Evolutionary conservation across 2,329 filamentous ascomycete genomes (phyloP).

Genomic region (Didymella segeticola): DNA sequence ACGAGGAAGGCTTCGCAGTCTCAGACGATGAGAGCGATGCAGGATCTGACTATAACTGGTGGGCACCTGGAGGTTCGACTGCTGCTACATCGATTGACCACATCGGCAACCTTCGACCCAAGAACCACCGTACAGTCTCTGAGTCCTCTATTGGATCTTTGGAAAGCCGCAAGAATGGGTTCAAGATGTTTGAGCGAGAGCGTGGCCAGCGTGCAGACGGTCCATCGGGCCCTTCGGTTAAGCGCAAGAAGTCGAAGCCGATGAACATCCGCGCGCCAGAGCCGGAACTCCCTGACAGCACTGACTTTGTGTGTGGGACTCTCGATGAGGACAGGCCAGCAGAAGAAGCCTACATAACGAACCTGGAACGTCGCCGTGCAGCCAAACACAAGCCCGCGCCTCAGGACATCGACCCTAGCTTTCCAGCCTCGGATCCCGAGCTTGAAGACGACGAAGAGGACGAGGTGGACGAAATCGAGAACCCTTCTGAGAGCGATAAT

Average conservation of each 20-base stretch:
- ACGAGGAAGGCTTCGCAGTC: constrained; percentile 73
- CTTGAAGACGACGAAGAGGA: constrained; percentile 75
- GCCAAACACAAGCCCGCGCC: constrained; percentile 83
- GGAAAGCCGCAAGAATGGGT: constrained; percentile 45
- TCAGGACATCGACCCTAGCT: constrained; percentile 93
- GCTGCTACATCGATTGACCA: constrained; percentile 60
- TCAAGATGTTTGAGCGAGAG: constrained; percentile 36
- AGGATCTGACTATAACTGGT: constrained; percentile 70
- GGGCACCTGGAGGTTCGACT: constrained; percentile 61
- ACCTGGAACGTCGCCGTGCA: constrained; percentile 79
- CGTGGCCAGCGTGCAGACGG: constrained; percentile 20
- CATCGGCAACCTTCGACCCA: constrained; percentile 57
- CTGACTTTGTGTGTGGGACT: constrained; percentile 98
- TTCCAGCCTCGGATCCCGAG: constrained; percentile 92
- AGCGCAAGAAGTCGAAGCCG: constrained; percentile 56
- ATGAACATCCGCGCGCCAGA: constrained; percentile 68
- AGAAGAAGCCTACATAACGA: constrained; percentile 91
- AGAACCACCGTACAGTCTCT: constrained; percentile 56
- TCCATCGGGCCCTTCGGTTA: constrained; percentile 28
- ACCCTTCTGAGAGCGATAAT: constrained; percentile 67
- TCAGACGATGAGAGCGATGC: constrained; percentile 72
- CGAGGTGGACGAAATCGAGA: constrained; percentile 46
- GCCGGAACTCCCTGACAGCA: constrained; percentile 92
- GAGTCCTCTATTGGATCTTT: constrained; percentile 63
- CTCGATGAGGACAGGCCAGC: constrained; percentile 92